Percentiles rank a stretch among this genome's conserved stretches.
Evolutionary conservation across 306 rosid genomes (phyloP).

Genomic region (Casuarina cunninghamiana): DNA sequence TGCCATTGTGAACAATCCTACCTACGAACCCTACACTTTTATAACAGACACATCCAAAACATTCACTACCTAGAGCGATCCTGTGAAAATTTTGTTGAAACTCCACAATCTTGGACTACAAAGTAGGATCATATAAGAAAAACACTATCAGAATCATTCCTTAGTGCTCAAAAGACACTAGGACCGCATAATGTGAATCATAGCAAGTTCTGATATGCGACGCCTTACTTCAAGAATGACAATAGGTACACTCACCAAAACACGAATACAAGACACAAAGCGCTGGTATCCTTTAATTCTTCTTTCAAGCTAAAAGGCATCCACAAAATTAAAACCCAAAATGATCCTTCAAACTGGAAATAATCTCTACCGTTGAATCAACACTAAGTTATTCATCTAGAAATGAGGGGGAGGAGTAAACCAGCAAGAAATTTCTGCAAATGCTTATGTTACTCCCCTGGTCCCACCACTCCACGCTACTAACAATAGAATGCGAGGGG

Average conservation of each 20-base stretch:
- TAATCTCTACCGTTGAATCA: neutral
- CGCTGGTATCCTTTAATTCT: neutral
- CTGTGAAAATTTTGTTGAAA: slow-evolving; percentile 1
- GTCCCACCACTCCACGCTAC: no score
- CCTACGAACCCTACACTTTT: slow-evolving; percentile 26
- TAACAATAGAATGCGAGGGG: no score
- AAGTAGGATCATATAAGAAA: neutral
- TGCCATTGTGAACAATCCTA: slow-evolving; percentile 49
- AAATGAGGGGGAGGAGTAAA: no score
- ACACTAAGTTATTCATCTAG: neutral
- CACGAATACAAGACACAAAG: neutral
- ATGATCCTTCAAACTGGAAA: neutral
- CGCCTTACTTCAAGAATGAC: no score
- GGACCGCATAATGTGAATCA: slow-evolving; percentile 2
- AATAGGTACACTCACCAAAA: no score
- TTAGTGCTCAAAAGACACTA: no score
- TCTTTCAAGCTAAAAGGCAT: slow-evolving; percentile 3
- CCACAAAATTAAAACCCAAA: slow-evolving; percentile 21
- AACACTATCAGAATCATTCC: slow-evolving; percentile 11
- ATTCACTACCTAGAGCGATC: slow-evolving; percentile 3
- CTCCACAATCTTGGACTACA: neutral
- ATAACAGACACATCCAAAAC: neutral
- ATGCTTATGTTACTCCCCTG: no score
- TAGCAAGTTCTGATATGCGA: slow-evolving; percentile 15
- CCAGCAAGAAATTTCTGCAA: no score